phyloP scores from a whole-genome alignment of 768 basidiomycete species.

The Brasilioporus rufonigricans region DNA sequence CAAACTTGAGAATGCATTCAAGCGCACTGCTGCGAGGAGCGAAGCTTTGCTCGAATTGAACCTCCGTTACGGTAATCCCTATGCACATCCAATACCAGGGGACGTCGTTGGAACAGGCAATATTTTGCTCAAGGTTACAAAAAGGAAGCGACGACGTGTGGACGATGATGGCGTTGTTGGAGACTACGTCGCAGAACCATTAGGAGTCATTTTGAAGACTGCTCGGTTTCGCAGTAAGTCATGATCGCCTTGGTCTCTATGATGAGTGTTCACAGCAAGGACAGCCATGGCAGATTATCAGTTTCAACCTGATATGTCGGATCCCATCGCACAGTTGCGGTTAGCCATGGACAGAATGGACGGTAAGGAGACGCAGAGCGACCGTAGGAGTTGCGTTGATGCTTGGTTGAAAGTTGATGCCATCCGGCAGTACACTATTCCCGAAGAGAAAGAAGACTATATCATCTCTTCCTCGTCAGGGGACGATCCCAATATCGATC shows the following conservation, averaged over 20 bases:
- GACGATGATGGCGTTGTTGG: conserved; percentile 40
- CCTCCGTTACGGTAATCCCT: conserved; percentile 70
- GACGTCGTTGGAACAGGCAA: conserved; percentile 76
- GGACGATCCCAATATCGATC: conserved; percentile 51
- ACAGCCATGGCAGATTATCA: conserved; percentile 94
- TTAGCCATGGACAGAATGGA: conserved; percentile 78
- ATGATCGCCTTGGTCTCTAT: neutral
- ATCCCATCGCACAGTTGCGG: conserved; percentile 69
- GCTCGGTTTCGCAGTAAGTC: conserved; percentile 85
- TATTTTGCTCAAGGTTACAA: conserved; percentile 82
- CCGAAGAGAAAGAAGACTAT: conserved; percentile 68
- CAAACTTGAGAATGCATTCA: conserved; percentile 75
- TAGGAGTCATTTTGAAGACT: conserved; percentile 79
- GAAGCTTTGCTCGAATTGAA: conserved; percentile 74
- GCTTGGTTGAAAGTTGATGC: conserved; percentile 55
- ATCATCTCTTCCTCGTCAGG: conserved; percentile 32
- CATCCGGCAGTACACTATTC: conserved; percentile 67
- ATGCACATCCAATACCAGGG: conserved; percentile 82
- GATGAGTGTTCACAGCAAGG: conserved; percentile 1
- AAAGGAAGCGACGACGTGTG: conserved; percentile 54
- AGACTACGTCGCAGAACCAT: conserved; percentile 69
- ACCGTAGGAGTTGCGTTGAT: neutral
- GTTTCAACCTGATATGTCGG: conserved; percentile 71
- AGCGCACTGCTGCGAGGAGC: conserved; percentile 56
- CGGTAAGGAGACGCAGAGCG: conserved; percentile 46